A percentile compares a stretch with the other conserved stretches of the same genome.
phyloP scores from a whole-genome alignment of 306 rosid species.

The Heteromeles arbutifolia region DNA sequence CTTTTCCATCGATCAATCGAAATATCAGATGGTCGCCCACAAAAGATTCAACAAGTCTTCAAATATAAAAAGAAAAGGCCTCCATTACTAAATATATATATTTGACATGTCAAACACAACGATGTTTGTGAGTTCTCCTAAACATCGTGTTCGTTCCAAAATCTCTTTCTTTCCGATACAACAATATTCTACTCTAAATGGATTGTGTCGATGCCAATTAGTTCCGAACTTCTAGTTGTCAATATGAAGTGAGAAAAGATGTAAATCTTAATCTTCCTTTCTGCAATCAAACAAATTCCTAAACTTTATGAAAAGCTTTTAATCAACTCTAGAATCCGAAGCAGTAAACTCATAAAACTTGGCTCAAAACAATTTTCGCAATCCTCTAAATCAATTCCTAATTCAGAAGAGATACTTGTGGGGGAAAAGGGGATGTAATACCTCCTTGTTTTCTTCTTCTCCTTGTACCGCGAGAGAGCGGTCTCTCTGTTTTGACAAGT shows the following conservation, averaged over 20 bases:
- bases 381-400: neutral
- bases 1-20: neutral
- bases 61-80: neutral
- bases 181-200: no score
- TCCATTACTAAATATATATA: neutral
- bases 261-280: neutral
- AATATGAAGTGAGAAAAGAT: neutral
- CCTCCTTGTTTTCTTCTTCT: constrained; percentile 91
- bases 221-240: neutral
- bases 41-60: neutral
- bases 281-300: neutral
- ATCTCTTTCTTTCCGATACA: no score
- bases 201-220: no score
- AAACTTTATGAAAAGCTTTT: neutral
- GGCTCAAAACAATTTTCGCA: neutral
- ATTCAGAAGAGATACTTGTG: neutral
- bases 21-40: neutral
- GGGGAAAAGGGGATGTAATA: constrained; percentile 16
- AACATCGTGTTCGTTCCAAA: no score
- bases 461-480: constrained; percentile 78
- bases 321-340: no score
- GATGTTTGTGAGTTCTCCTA: no score
- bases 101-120: neutral
- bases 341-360: neutral
- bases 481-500: constrained; percentile 66